Percentiles rank a stretch among this genome's conserved stretches.
These are phyloP conservation scores for Venturia oleaginea DNA, from an alignment of 2,329 filamentous ascomycete species.

Conservation along the genomic window DNA sequence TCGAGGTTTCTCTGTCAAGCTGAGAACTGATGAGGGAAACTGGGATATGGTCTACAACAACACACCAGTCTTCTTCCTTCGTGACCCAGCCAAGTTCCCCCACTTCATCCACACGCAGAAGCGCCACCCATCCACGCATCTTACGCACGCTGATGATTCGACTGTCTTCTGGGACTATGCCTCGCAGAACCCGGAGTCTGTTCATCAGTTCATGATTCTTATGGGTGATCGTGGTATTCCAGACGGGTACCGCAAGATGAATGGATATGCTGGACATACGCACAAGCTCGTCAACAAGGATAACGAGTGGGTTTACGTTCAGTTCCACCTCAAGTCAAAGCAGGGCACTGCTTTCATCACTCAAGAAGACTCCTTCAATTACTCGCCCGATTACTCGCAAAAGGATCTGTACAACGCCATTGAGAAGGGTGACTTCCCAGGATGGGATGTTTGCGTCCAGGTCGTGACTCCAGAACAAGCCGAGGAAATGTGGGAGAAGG, in stretches of 20 bases:
- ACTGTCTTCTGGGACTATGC: slow-evolving; percentile 61
- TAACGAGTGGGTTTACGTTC: slow-evolving; percentile 44
- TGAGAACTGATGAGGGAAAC: slow-evolving; percentile 65
- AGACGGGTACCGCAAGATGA: slow-evolving; percentile 47
- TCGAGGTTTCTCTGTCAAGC: slow-evolving; percentile 64
- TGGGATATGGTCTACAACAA: slow-evolving; percentile 67
- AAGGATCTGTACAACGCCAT: slow-evolving; percentile 45
- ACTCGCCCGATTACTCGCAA: slow-evolving; percentile 43
- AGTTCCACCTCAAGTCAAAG: slow-evolving; percentile 45
- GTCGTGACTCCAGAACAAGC: slow-evolving; percentile 45
- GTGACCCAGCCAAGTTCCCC: slow-evolving; percentile 65
- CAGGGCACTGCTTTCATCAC: slow-evolving; percentile 45
- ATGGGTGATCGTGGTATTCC: slow-evolving; percentile 48
- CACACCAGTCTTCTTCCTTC: slow-evolving; percentile 66
- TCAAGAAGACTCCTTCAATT: slow-evolving; percentile 41
- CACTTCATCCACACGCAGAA: slow-evolving; percentile 69
- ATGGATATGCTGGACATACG: slow-evolving; percentile 45
- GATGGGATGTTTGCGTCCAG: slow-evolving; percentile 43
- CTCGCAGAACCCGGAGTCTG: slow-evolving; percentile 44
- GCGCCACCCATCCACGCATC: slow-evolving; percentile 60
- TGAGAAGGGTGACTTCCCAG: slow-evolving; percentile 43
- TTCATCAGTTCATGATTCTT: slow-evolving; percentile 46
- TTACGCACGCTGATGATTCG: slow-evolving; percentile 54
- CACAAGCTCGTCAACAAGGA: slow-evolving; percentile 45
- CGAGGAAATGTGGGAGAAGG: slow-evolving; percentile 42